Evolutionary conservation across 2,329 filamentous ascomycete genomes (phyloP), one percentile per base, ranked within the genome.

Genomic region (Pyricularia pennisetigena): DNA sequence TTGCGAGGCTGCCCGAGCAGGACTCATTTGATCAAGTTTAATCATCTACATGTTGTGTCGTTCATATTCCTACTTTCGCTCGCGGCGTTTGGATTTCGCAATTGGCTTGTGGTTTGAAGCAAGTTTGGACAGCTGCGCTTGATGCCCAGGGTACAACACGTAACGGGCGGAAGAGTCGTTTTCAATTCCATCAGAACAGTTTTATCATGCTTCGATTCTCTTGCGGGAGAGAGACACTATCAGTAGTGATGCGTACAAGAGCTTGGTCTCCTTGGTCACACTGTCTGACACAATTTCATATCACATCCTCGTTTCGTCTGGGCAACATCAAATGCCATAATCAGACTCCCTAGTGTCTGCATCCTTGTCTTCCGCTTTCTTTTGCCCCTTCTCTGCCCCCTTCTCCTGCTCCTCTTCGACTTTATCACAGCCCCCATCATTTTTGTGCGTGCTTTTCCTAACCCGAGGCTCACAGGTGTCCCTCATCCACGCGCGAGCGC

Each of bases 1-100:
- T 4, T 85, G 86, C 61, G 86, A 89, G 76, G 84, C 82, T 24
- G 86, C 86, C 0, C 77, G 86, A 68, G 86, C 86, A n/a, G 85
- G 86, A 3, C 71, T 85, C 63, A 82, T 86, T 67, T 86, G 71
- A 66, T 62, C 28, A 20, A 16, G 20, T 28, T 62, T 30, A 28
- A 28, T 16, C 16, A 6, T 65, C 62, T 64, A 24, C 61, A n/a
- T 65, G 20, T 65, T 65, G 63, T n/a, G 16, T 65, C 32, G 16
- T 64, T 28, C 28, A 29, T 65, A 10, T 41, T 30, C 10, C 24
- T 61, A 12, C 4, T 23, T 28, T 62, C 24, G 29, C 20, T 23
- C 24, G 29, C 32, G 64, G 28, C 23, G 64, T 32, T 24, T 65
- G 64, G 64, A 35, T 35, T 20, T 54, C 41, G 41, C 20, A 28